Conservation (phyloP, 139 green algal genomes). For the Choricystis sp. region DNA sequence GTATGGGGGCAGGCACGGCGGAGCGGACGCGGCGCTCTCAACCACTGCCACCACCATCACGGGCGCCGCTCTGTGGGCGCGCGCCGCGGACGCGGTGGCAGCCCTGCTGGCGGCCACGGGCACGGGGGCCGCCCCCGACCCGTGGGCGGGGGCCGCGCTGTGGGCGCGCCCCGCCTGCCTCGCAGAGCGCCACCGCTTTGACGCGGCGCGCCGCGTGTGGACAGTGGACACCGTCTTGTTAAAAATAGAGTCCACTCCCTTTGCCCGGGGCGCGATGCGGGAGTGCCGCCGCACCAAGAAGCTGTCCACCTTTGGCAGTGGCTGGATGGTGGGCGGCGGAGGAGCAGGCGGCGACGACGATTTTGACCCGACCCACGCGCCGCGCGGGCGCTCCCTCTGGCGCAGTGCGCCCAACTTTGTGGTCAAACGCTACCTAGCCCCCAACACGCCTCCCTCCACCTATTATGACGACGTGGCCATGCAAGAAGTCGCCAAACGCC, state of each 20-base stretch:
- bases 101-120: too few species aligned
- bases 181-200: not conserved
- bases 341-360: conserved; percentile 1
- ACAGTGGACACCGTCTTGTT: conserved; percentile 18
- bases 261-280: conserved; percentile 33
- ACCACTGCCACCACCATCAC: not conserved
- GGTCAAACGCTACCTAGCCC: conserved; percentile 27
- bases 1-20: too few species aligned
- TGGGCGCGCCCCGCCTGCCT: too few species aligned
- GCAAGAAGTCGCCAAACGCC: conserved; percentile 35
- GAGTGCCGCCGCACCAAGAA: conserved; percentile 39
- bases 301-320: conserved; percentile 19
- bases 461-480: conserved; percentile 19
- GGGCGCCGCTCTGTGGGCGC: not conserved
- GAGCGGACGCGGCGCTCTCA: too few species aligned
- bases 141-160: not conserved
- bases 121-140: not conserved
- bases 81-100: too few species aligned
- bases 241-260: conserved; percentile 28
- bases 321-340: not conserved
- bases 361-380: too few species aligned
- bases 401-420: conserved; percentile 7
- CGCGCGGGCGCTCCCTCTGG: not conserved
- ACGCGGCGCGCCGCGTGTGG: not conserved
- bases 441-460: conserved; percentile 4